Evolutionary conservation across 805 yeast genomes (phyloP), one percentile per base, ranked within the genome.

Genomic region (Yamadazyma scolyti): DNA sequence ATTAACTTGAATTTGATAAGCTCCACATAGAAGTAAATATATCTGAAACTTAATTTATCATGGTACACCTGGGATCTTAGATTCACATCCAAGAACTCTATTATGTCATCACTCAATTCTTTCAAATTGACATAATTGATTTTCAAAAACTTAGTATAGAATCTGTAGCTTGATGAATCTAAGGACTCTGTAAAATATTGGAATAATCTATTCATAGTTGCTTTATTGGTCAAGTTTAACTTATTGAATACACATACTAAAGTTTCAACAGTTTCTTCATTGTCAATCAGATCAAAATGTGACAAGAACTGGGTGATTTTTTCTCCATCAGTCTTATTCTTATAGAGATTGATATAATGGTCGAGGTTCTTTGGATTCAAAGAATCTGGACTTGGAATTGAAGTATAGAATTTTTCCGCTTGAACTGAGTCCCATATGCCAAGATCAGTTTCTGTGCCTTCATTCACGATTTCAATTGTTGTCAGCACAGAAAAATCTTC

Each of bases 1-100:
- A 87, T 65, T 38, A 87, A 54, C 43, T 73, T 76, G 52, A 88
- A 88, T 49, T 84, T 86, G 19, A 82, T 74, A 58, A 88, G 61
- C 47, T 89, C 96, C 28, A 77, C 62, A 42, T 84, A 78, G 43
- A 83, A 81, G 14, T 70, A 65, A 21, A 84, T 70, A 42, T 71
- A 75, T 42, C 66, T 71, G 42, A 77, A 73, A 40, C 75, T 75
- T 29, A 80, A 54, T 31, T 61, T 68, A 20, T 75, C 70, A n/a
- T 23, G 9, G 34, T 48, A 43, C 23, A 82, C 64, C 48, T 78
- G 85, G 12, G 72, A 68, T 42, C 84, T 66, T 40, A 83, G 72
- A 1, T 79, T 76, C 25, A 55, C 56, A 47, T 82, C 89, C 25
- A 84, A 56, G 26, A 67, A 64, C 1, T 60, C 66, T 3, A 79